Evolutionary conservation across 176 grass and related monocot species (phyloP).

Genomic region (Eleusine indica): DNA sequence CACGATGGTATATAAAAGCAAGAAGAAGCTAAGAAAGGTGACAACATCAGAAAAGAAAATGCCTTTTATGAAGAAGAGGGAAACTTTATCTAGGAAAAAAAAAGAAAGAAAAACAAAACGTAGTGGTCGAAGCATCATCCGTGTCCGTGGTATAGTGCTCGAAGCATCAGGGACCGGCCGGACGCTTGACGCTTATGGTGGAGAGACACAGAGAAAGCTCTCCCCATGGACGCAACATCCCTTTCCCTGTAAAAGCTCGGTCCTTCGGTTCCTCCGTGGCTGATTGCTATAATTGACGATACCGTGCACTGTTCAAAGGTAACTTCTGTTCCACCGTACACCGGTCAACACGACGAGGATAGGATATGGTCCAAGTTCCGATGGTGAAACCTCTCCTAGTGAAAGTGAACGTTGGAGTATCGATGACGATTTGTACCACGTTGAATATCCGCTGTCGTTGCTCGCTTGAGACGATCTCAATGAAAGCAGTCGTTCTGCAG

Average conservation of each 20-base stretch:
- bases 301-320: neutral
- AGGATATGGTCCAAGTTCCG: neutral
- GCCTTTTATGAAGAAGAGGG: neutral
- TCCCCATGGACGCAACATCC: too few relatives aligned
- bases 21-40: neutral
- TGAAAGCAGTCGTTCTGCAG: too few relatives aligned
- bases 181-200: neutral
- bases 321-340: neutral
- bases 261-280: neutral
- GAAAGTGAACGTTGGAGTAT: neutral
- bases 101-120: neutral
- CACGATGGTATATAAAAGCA: neutral
- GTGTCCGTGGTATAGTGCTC: neutral
- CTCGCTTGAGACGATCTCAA: neutral
- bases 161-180: slow-evolving; percentile 12
- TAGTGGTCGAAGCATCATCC: neutral
- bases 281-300: neutral
- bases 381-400: neutral
- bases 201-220: neutral
- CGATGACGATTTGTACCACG: neutral
- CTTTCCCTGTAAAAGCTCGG: neutral
- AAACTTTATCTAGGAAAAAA: neutral
- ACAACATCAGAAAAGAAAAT: neutral
- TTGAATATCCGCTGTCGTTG: neutral
- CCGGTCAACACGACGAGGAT: neutral